Evolutionary conservation across 225 moss, liverwort and hornwort species (phyloP), one percentile per base, ranked within the genome.

Genomic region (Antitrichia curtipendula): DNA sequence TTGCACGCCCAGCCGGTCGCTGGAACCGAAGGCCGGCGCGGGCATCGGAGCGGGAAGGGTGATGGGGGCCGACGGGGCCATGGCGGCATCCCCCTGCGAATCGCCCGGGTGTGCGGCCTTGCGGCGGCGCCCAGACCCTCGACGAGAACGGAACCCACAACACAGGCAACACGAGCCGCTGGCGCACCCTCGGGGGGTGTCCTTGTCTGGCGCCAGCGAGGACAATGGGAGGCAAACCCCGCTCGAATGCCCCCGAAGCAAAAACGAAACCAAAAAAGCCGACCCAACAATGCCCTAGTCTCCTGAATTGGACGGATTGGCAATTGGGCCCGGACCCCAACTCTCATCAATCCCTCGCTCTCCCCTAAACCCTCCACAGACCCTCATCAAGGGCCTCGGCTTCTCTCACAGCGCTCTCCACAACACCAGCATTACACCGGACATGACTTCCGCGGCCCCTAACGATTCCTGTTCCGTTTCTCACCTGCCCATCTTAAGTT

Each of bases 181-280:
- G 82, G 93, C 90, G 90, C 96, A 97, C 95, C 96, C 95, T 88
- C 95, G 88, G 90, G 96, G 95, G 96, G 95, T 93, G 93, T 95
- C 93, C 96, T 93, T 96, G 91, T 94, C 96, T 89, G 94, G 90
- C 93, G 96, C 96, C 97, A 97, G 97, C 94, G 95, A 95, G 91
- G 94, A 94, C 88, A 91, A 85, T 36, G 81, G 81, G 90, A 91
- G 90, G 82, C 86, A 62, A 50, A 75, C 87, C 91, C 90, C 86
- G 66, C 88, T 75, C 87, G 25, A 71, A 40, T 82, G 45, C 69
- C 31, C 62, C 45, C 78, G 18, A 38, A 78, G 17, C 78, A 28
- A 78, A 57, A 38, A 57, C 56, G 7, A 40, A 78, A 80, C 29
- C 58, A 3, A n/a, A 52, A 52, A 50, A 5, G 36, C 11, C 16